Conservation (phyloP, 176 grass and related monocot species). For the Cenchrus fungigraminus region DNA sequence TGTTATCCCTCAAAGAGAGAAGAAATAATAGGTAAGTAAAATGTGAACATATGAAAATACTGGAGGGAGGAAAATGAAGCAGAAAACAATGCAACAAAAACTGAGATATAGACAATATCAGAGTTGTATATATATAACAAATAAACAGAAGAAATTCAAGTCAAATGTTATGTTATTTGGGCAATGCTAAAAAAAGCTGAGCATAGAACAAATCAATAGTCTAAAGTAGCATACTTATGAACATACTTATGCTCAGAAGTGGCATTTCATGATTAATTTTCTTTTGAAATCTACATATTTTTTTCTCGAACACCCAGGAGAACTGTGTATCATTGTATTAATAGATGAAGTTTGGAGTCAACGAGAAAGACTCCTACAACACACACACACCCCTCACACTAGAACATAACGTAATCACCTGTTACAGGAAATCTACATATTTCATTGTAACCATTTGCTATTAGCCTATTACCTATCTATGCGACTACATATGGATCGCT, state of each 20-base stretch:
- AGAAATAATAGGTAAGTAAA: slow-evolving; percentile 67
- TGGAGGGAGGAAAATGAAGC: not conserved
- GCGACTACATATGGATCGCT: not conserved
- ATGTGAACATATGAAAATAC: slow-evolving; percentile 35
- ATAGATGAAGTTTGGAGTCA: too few species aligned
- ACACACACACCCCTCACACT: too few species aligned
- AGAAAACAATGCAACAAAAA: not conserved
- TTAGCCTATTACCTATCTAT: slow-evolving; percentile 19
- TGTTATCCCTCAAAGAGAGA: slow-evolving; percentile 97
- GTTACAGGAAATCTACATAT: not conserved
- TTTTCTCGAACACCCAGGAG: too few species aligned
- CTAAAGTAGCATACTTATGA: too few species aligned
- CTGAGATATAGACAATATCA: slow-evolving; percentile 7
- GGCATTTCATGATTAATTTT: not conserved
- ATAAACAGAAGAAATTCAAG: slow-evolving; percentile 3
- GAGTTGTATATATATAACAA: slow-evolving; percentile 15
- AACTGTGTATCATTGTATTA: too few species aligned
- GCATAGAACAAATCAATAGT: not conserved
- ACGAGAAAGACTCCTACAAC: too few species aligned
- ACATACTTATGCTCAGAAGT: slow-evolving; percentile 2
- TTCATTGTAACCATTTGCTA: not conserved
- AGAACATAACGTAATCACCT: too few species aligned
- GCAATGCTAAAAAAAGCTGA: not conserved
- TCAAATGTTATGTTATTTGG: not conserved
- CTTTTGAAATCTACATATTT: not conserved